Percentiles rank a stretch among this genome's conserved stretches.
Conservation (phyloP, 2,329 filamentous ascomycete genomes). For the Ceratocystis harringtonii region DNA sequence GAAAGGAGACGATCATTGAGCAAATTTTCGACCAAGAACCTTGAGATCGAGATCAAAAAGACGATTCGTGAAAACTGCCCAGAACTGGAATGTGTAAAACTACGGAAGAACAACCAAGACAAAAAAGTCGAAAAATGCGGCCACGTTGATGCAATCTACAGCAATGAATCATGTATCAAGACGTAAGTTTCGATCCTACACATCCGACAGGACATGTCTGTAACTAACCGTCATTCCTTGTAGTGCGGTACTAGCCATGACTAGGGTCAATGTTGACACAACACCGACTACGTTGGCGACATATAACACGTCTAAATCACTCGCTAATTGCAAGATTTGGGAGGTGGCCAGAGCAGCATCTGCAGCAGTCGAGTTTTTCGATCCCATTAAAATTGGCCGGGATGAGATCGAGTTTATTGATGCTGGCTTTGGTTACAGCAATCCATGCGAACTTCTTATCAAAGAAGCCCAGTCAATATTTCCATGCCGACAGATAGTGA, state of each 20-base stretch:
- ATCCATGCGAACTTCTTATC: conserved; percentile 23
- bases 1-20: not conserved
- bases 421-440: conserved; percentile 24
- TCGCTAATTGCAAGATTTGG: conserved; percentile 22
- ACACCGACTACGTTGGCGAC: conserved; percentile 20
- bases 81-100: not conserved
- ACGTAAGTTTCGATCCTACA: not conserved
- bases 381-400: conserved; percentile 21
- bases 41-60: not conserved
- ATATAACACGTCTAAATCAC: conserved; percentile 19
- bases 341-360: conserved; percentile 23
- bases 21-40: not conserved
- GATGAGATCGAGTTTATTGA: conserved; percentile 23
- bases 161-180: not conserved
- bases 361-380: conserved; percentile 23
- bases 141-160: not conserved
- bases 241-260: not conserved
- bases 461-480: conserved; percentile 21
- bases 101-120: not conserved
- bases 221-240: not conserved
- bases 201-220: not conserved
- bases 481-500: conserved; percentile 16
- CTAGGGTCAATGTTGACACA: conserved; percentile 12
- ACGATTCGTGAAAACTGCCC: not conserved
- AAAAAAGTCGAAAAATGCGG: not conserved